Percentiles rank a stretch among this genome's conserved stretches.
phyloP scores from a whole-genome alignment of 2,329 filamentous ascomycete species.

The Bipolaris gigantea region DNA sequence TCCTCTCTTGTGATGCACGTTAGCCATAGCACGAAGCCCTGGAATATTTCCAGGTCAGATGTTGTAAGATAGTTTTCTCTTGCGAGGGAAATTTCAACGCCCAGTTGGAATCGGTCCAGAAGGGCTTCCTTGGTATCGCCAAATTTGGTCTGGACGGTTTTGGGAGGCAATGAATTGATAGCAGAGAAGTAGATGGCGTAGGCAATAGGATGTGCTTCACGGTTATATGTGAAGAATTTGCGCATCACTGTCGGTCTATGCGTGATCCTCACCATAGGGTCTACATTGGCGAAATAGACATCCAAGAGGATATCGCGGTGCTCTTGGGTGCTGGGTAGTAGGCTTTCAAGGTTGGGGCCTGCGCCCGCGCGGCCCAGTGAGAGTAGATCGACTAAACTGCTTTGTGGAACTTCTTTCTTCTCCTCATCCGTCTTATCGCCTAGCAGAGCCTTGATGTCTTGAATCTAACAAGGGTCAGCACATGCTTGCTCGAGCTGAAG shows the following conservation, averaged over 20 bases:
- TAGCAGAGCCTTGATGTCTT: slow-evolving; percentile 45
- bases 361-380: slow-evolving; percentile 37
- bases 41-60: slow-evolving; percentile 42
- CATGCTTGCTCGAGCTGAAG: background rate
- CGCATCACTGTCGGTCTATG: slow-evolving; percentile 38
- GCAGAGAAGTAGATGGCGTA: slow-evolving; percentile 45
- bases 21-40: slow-evolving; percentile 44
- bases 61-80: slow-evolving; percentile 44
- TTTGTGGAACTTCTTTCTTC: slow-evolving; percentile 31
- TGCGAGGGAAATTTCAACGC: slow-evolving; percentile 41
- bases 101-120: slow-evolving; percentile 38
- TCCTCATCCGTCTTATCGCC: slow-evolving; percentile 39
- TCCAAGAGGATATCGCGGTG: slow-evolving; percentile 39
- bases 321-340: slow-evolving; percentile 37
- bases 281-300: slow-evolving; percentile 42
- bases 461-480: slow-evolving; percentile 29
- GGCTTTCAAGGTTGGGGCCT: slow-evolving; percentile 28
- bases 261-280: slow-evolving; percentile 43
- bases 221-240: slow-evolving; percentile 32
- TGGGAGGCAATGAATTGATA: slow-evolving; percentile 39
- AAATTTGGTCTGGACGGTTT: slow-evolving; percentile 36
- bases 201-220: slow-evolving; percentile 37
- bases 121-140: slow-evolving; percentile 38
- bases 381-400: slow-evolving; percentile 37
- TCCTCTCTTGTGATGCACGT: slow-evolving; percentile 45